Base-by-base conservation (phyloP, 2,329 filamentous ascomycete genomes). In the Fusarium chaquense region DNA sequence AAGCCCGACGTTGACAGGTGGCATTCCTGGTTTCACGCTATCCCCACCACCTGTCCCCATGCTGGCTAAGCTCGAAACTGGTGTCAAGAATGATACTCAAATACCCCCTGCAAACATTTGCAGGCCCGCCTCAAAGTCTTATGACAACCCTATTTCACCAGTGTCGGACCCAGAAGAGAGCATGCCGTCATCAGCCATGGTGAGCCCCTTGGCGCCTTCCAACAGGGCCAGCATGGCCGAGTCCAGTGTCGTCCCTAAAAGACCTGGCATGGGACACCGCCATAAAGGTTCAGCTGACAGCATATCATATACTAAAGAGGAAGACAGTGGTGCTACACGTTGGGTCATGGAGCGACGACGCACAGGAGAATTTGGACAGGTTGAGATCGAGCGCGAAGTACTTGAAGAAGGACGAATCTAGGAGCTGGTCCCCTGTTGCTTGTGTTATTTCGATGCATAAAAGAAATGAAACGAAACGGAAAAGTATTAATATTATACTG, bases 341-440 rank as follows among this genome's bases (percentile, higher is more conserved):
- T 93, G 91, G 91, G 86, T 93, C 10, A 81, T 93, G 70, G 91
- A 93, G 78, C 81, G 90, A 36, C 83, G 90, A 54, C 81, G 91
- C 36, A 91, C 89, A 4, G 88, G 83, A 1, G 90, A 92, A 72
- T 85, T 82, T 61, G 90, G 90, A 1, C 85, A 91, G 76, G 78
- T 90, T 55, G 88, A 91, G 75, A 78, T 92, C n/a, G 89, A 87
- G 45, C 81, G 90, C 55, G 87, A 91, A 76, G 82, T 92, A 61
- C 85, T 92, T 12, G 84, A 87, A 65, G 87, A 87, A 5, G 83
- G 83, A 9, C 81, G 79, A 53, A 86, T 86, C 49, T 84, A 76
- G 60, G 49, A 71, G 44, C 46, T 51, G 26, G 33, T 36, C n/a
- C 35, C 52, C 30, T 49, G 30, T 32, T 49, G 52, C 30, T 57